Base-by-base conservation (phyloP, 1,139 yeast genomes). In the Magnusiomyces paraingens region DNA sequence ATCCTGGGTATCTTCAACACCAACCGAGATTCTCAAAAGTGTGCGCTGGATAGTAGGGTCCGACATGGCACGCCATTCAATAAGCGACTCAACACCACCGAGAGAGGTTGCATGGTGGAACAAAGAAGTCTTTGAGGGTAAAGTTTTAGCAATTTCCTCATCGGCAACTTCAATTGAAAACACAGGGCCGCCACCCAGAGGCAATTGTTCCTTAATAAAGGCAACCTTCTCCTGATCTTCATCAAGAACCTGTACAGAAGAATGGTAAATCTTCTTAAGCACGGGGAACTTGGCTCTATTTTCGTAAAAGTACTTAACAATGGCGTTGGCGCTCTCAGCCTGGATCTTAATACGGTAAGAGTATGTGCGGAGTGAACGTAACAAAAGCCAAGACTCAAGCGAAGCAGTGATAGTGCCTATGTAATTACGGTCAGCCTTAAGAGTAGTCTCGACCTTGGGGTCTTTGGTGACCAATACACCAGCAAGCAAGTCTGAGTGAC, bases 31-130 rank as follows among this genome's bases (percentile, higher is more conserved):
- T 66, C 97, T 78, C 49, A 90, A 70, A 43, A 89, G 68, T 1
- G 78, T 76, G 26, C 79, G 77, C 40, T 78, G 71, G 14, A 82
- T 83, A 2, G 70, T 63, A 1, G 76, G 67, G 64, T 89, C 96
- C 50, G 87, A 77, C 71, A 90, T 66, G 1, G 89, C 84, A 65
- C 96, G 80, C 96, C 96, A 89, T 69, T 91, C 97, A 57, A 90
- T 81, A 62, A 90, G 74, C 54, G 95, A 86, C 68, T 91, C 97
- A 5, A 86, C 88, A n/a, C 97, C 96, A 43, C 97, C 97, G 35
- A 91, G 74, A 4, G 96, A 87, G 0, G 97, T 90, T 1, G 97
- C 96, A 70, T 91, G 97, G 59, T 83, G 83, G 72, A 90, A 89
- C 58, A 79, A 78, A 61, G 82, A 79, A 57, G 90, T 73, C 59